Base-by-base conservation (phyloP, 805 yeast species). In the Suhomyces sp. region DNA sequence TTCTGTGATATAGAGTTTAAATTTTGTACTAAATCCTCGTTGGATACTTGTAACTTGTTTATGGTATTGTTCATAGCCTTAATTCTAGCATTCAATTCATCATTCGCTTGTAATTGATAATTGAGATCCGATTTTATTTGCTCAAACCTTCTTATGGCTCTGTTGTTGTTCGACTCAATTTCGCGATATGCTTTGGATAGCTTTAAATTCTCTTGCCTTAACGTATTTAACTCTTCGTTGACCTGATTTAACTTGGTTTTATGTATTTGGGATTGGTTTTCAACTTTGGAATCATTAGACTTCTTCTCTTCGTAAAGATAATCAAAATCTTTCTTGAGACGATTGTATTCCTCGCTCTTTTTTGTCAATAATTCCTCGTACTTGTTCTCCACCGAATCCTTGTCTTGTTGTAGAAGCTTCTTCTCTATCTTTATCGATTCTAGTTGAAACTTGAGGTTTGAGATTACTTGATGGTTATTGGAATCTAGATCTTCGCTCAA, bases 41-140 rank as follows among this genome's bases (percentile, higher is more conserved):
- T 66, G 19, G 57, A 40, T 25, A 41, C 32, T 28, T 28, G 51
- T 47, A 18, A 72, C 46, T 30, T 63, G 53, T 25, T 49, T 51
- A 33, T 51, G 43, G 56, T 48, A 1, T 36, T 32, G 46, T 68
- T 50, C 38, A 67, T 43, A 23, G 54, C 33, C 33, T 56, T 39
- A 36, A 62, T 36, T 47, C 72, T 57, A 36, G 57, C 65, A 18
- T 60, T 61, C 14, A 73, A 60, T 18, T 72, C 71, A 31, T 57
- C 59, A 35, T 55, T 63, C 14, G 60, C 48, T 1, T 62, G 48
- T 5, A 57, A 55, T 30, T 63, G 62, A 27, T 61, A 56, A 26
- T 49, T 47, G 31, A 65, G 48, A 28, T 71, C 64, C 1, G 65
- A 49, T 13, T 60, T 51, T 33, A 74, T 50, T 23, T 62, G 56